Evolutionary conservation across 495 filamentous ascomycete genomes (phyloP), one percentile per base, ranked within the genome.

Genomic region (Amorphotheca resinae): DNA sequence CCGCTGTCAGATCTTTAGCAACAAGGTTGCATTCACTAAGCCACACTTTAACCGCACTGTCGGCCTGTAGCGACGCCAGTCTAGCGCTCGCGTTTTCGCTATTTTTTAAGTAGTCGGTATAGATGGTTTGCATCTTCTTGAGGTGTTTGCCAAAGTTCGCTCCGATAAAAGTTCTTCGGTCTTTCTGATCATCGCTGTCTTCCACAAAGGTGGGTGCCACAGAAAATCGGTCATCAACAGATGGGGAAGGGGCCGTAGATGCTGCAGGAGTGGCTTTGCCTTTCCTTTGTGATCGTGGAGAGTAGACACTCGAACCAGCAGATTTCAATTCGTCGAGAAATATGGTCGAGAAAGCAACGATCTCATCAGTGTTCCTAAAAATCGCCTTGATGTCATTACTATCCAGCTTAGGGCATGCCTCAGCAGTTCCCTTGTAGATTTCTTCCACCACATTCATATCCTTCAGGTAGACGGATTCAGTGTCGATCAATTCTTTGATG

Each of bases 381-480:
- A 98, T 73, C 12, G 79, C 69, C 57, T 84, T 91, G 45, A 91
- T 77, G 44, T 94, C 93, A 34, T 87, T 81, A 14, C 68, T 58
- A 20, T 80, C 84, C n/a, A 95, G 70, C 40, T 84, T 74, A 15
- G 85, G 73, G 35, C 80, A 82, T 14, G 85, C 79, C 48, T 82
- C 81, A 0, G 85, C 86, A 0, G 91, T 95, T n/a, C 82, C 85
- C 60, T 88, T 93, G 67, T 95, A 98, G 33, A 96, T 95, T 53
- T 95, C 86, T 54, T 93, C 84, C 4, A 93, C 79, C 30, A 98
- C 85, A 52, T 83, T 93, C 85, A 98, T 89, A 61, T 98, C 91
- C 47, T 81, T 72, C 34, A 85, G 72, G 59, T 88, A 96, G 12
- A 76, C 74, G 22, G 81, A 74, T 56, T 98, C 91, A 2, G 93